Evolutionary conservation across 2,329 filamentous ascomycete species (phyloP).

Genomic region (Fonsecaea monophora): DNA sequence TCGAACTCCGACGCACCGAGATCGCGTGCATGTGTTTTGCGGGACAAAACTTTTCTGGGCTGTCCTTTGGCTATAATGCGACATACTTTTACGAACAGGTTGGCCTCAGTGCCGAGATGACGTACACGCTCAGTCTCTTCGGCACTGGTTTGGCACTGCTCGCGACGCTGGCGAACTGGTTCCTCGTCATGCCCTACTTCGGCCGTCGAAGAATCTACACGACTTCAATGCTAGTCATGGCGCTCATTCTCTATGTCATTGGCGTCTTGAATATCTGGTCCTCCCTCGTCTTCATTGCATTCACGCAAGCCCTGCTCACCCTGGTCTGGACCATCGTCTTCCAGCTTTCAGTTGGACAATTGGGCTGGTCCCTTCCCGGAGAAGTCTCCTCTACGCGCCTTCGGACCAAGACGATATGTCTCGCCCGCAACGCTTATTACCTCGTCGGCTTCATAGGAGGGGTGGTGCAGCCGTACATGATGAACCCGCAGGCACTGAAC

Average conservation of each 20-base stretch:
- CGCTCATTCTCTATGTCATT: slow-evolving; percentile 42
- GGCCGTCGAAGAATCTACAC: slow-evolving; percentile 53
- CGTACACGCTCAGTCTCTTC: slow-evolving; percentile 55
- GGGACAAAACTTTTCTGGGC: slow-evolving; percentile 48
- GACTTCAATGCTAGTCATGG: slow-evolving; percentile 43
- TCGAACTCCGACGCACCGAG: slow-evolving; percentile 50
- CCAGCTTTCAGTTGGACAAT: slow-evolving; percentile 61
- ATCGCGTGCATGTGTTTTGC: slow-evolving; percentile 49
- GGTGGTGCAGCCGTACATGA: slow-evolving; percentile 44
- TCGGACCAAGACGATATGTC: slow-evolving; percentile 61
- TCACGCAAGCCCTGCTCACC: slow-evolving; percentile 53
- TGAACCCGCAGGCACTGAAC: slow-evolving; percentile 48
- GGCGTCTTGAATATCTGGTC: slow-evolving; percentile 42
- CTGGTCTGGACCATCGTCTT: slow-evolving; percentile 62
- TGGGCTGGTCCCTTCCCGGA: slow-evolving; percentile 59
- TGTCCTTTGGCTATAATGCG: slow-evolving; percentile 46
- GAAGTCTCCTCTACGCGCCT: slow-evolving; percentile 61
- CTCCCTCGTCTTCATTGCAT: slow-evolving; percentile 41
- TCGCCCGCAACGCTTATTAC: slow-evolving; percentile 60
- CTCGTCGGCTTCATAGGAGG: slow-evolving; percentile 56
- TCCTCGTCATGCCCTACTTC: slow-evolving; percentile 45
- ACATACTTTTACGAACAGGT: slow-evolving; percentile 52
- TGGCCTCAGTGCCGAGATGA: slow-evolving; percentile 44
- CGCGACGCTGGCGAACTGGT: slow-evolving; percentile 60
- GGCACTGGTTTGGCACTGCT: slow-evolving; percentile 66